phyloP scores from a whole-genome alignment of 1,284 basidiomycete genomes.

The Serendipita sp. region DNA sequence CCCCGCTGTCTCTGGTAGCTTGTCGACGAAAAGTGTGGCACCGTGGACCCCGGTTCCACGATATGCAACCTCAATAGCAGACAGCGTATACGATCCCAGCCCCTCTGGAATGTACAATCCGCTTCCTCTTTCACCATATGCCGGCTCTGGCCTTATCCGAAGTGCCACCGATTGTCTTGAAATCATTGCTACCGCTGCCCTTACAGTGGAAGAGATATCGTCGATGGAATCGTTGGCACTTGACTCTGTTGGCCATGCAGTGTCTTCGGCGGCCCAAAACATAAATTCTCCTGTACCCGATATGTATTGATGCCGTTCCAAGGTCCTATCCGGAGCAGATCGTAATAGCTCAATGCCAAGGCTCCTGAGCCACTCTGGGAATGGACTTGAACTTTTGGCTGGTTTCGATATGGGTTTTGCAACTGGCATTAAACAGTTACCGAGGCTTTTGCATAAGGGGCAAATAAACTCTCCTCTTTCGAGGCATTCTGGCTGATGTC shows the following conservation, averaged over 20 bases:
- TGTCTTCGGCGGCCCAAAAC: constrained; percentile 70
- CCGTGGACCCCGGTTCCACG: constrained; percentile 42
- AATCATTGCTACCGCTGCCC: constrained; percentile 50
- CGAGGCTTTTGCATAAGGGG: constrained; percentile 94
- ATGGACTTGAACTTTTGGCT: constrained; percentile 40
- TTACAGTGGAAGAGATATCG: constrained; percentile 67
- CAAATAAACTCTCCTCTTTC: constrained; percentile 91
- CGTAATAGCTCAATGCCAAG: constrained; percentile 70
- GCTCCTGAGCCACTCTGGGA: constrained; percentile 69
- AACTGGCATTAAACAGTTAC: constrained; percentile 86
- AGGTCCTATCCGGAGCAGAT: constrained; percentile 52
- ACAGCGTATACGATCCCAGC: constrained; percentile 76
- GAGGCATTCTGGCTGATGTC: constrained; percentile 91
- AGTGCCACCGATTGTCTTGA: constrained; percentile 64
- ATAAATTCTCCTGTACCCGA: constrained; percentile 73
- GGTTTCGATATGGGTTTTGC: constrained; percentile 30
- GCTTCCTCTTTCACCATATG: constrained; percentile 51
- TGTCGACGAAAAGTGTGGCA: constrained; percentile 49
- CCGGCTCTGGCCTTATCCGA: constrained; percentile 59
- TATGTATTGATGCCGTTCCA: constrained; percentile 56
- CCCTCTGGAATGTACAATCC: constrained; percentile 84
- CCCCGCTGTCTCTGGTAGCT: constrained; percentile 61
- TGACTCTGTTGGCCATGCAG: constrained; percentile 40
- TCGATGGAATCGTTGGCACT: constrained; percentile 40
- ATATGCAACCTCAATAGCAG: constrained; percentile 67